Evolutionary conservation across 2,329 filamentous ascomycete genomes (phyloP).

Genomic region (Colletotrichum cordylinicola): DNA sequence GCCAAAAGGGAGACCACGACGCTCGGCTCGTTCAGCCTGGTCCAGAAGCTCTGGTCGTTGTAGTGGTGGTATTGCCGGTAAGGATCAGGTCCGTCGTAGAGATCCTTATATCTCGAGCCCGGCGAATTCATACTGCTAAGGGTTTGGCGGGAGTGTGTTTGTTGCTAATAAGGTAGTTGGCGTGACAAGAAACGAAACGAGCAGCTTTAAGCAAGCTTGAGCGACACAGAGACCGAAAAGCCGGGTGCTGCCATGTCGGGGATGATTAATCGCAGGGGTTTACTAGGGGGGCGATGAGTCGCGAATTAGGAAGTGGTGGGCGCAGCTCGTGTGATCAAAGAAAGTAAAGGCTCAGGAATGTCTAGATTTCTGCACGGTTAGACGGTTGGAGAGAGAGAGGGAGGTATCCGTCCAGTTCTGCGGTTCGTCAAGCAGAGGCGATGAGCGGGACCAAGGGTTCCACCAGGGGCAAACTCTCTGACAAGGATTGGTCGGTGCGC

Average conservation of each 20-base stretch:
- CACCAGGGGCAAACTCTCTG: conserved; percentile 7
- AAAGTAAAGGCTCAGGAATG: not conserved
- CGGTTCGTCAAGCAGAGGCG: not conserved
- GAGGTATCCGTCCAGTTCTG: not conserved
- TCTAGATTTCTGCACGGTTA: conserved; percentile 4
- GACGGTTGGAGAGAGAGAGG: not conserved
- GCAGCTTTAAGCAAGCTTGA: conserved; percentile 20
- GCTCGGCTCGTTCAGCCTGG: conserved; percentile 39
- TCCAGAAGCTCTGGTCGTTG: conserved; percentile 26
- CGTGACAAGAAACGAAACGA: not conserved
- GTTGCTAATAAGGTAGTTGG: not conserved
- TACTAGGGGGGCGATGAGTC: conserved; percentile 1
- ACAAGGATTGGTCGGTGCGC: conserved; percentile 12
- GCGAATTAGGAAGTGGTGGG: not conserved
- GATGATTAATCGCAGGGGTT: not conserved
- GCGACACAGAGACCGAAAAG: not conserved
- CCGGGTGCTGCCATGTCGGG: conserved; percentile 14
- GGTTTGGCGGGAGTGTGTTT: not conserved
- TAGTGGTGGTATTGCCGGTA: not conserved
- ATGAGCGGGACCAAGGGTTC: conserved; percentile 15
- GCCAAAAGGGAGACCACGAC: conserved; percentile 39
- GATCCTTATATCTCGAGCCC: conserved; percentile 1
- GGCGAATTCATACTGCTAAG: conserved; percentile 22
- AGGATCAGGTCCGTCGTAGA: conserved; percentile 20
- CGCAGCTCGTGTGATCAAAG: conserved; percentile 8